Percentiles rank a stretch among this genome's conserved stretches.
Evolutionary conservation across 106 monocot genomes (phyloP).

Genomic region (Dendrobium officinale): DNA sequence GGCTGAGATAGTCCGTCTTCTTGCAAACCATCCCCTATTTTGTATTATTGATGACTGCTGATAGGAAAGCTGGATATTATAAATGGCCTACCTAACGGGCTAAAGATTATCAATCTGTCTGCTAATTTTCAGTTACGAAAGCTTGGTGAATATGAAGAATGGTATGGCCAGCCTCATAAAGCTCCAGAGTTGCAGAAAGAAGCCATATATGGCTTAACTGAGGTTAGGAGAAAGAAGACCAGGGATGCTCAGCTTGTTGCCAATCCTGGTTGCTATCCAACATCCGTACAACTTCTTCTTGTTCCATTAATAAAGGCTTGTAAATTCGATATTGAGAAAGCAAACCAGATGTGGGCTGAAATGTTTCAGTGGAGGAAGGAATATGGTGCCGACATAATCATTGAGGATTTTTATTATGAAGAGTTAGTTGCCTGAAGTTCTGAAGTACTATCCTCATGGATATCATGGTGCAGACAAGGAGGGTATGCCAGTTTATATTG

Average conservation of each 20-base stretch:
- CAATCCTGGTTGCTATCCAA: slow-evolving; percentile 99
- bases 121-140: slow-evolving; percentile 83
- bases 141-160: slow-evolving; percentile 75
- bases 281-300: slow-evolving; percentile 88
- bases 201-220: slow-evolving; percentile 83
- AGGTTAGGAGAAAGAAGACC: slow-evolving; percentile 64
- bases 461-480: slow-evolving; percentile 69
- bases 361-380: slow-evolving; percentile 54
- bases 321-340: slow-evolving; percentile 42
- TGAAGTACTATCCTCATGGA: slow-evolving; percentile 59
- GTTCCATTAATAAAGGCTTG: slow-evolving; percentile 70
- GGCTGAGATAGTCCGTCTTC: slow-evolving; percentile 32
- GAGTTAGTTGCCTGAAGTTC: slow-evolving; percentile 52
- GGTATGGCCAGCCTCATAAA: slow-evolving; percentile 92
- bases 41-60: no score
- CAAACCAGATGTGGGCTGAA: slow-evolving; percentile 57
- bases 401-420: slow-evolving; percentile 47
- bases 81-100: slow-evolving; percentile 54
- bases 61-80: slow-evolving; percentile 52
- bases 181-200: slow-evolving; percentile 96
- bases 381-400: slow-evolving; percentile 35
- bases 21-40: no score
- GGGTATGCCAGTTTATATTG: slow-evolving; percentile 65
- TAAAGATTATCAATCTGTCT: slow-evolving; percentile 96
- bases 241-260: slow-evolving; percentile 70